Percentiles rank a stretch among this genome's conserved stretches.
These are phyloP conservation scores for Aspergillus caelatus DNA, from an alignment of 2,329 filamentous ascomycete genomes.

Conservation along the genomic window DNA sequence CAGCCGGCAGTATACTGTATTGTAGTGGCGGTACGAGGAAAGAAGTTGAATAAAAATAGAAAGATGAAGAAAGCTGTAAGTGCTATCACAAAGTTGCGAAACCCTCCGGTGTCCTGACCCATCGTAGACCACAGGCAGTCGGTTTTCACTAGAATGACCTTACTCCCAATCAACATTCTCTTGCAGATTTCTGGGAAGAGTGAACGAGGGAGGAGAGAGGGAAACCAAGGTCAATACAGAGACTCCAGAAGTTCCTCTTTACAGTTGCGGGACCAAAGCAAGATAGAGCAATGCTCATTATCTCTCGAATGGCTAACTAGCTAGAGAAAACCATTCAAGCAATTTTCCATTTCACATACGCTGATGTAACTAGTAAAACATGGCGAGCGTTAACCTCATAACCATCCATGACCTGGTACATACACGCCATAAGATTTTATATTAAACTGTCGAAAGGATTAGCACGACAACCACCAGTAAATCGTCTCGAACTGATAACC, in stretches of 20 bases:
- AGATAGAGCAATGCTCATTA: not conserved
- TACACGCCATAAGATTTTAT: not conserved
- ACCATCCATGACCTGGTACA: not conserved
- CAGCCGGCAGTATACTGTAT: too few species aligned
- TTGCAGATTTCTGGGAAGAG: not conserved
- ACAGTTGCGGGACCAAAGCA: not conserved
- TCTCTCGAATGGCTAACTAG: not conserved
- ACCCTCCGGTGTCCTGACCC: too few species aligned
- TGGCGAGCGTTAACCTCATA: not conserved
- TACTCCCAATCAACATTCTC: not conserved
- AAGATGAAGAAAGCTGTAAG: too few species aligned
- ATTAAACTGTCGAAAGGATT: not conserved
- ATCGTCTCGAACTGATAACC: not conserved
- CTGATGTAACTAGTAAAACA: not conserved
- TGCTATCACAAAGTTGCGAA: too few species aligned
- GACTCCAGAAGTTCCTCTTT: not conserved
- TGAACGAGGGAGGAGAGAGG: not conserved
- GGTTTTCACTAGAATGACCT: too few species aligned
- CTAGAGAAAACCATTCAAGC: not conserved
- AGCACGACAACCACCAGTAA: not conserved
- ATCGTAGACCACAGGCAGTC: too few species aligned
- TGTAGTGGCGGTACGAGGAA: too few species aligned
- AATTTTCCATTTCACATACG: not conserved
- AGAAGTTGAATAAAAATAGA: too few species aligned
- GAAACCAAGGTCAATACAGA: not conserved